phyloP scores from a whole-genome alignment of 768 basidiomycete genomes.

The Russula foetens region DNA sequence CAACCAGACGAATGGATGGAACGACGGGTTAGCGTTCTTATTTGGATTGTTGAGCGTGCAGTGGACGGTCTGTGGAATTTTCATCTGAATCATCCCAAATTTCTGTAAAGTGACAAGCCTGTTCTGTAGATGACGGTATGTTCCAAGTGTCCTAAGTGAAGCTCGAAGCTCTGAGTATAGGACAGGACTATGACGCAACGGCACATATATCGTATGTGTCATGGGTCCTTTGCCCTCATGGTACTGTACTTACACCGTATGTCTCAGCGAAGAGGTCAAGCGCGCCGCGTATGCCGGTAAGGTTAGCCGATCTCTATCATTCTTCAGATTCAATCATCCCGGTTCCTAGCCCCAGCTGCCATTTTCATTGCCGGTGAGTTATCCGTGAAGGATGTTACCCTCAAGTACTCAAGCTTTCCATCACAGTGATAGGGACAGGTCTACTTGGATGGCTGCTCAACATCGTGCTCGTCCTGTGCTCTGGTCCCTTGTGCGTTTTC shows the following conservation, averaged over 20 bases:
- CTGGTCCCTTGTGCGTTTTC: conserved; percentile 55
- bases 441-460: conserved; percentile 82
- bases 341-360: conserved; percentile 12
- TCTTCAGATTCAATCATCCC: not conserved
- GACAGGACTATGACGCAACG: conserved; percentile 70
- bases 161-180: conserved; percentile 5
- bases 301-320: not conserved
- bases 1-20: conserved; percentile 77
- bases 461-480: conserved; percentile 79
- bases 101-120: not conserved
- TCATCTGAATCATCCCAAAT: not conserved
- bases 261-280: conserved; percentile 62
- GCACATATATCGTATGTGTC: conserved; percentile 71
- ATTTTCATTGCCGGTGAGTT: conserved; percentile 9
- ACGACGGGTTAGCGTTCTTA: conserved; percentile 71
- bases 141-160: conserved; percentile 1
- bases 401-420: conserved; percentile 54
- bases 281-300: conserved; percentile 70
- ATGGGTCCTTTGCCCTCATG: not conserved
- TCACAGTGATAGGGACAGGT: conserved; percentile 67
- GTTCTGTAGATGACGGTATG: conserved; percentile 47
- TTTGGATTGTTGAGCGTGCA: conserved; percentile 83
- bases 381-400: conserved; percentile 11
- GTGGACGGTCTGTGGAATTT: conserved; percentile 60
- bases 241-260: not conserved